Percentiles rank a stretch among this genome's conserved stretches.
Evolutionary conservation across 306 rosid genomes (phyloP).

Genomic region (Calophaca sinica): DNA sequence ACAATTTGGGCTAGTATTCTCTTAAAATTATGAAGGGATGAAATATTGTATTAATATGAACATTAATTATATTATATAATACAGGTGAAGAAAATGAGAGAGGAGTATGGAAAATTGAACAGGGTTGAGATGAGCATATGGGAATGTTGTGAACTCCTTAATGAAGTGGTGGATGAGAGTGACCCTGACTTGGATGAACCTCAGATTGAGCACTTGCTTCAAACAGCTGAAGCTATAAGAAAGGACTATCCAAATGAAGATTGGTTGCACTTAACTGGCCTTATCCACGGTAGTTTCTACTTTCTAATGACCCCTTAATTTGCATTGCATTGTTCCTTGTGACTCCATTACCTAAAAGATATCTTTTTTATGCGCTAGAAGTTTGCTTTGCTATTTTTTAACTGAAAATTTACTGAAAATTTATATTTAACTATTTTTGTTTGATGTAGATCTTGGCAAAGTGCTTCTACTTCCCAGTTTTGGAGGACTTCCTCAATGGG

Average conservation of each 20-base stretch:
- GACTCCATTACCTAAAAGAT: not conserved
- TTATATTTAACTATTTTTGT: conserved; percentile 27
- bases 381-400: not conserved
- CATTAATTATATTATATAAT: not conserved
- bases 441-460: conserved; percentile 75
- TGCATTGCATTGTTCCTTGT: not conserved
- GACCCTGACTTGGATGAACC: conserved; percentile 91
- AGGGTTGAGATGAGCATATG: conserved; percentile 82
- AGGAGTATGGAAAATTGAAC: conserved; percentile 68
- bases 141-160: conserved; percentile 85
- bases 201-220: conserved; percentile 79
- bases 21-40: not conserved
- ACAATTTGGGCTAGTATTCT: not conserved
- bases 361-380: not conserved
- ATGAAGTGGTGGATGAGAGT: conserved; percentile 85
- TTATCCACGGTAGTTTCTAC: conserved; percentile 66
- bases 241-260: conserved; percentile 79
- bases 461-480: conserved; percentile 84
- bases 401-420: not conserved
- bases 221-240: conserved; percentile 85
- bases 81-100: conserved; percentile 80
- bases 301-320: not conserved
- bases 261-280: conserved; percentile 68
- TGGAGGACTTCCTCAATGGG: conserved; percentile 93
- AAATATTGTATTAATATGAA: conserved; percentile 18